Evolutionary conservation across 306 rosid genomes (phyloP).

Genomic region (Glycine tomentella): DNA sequence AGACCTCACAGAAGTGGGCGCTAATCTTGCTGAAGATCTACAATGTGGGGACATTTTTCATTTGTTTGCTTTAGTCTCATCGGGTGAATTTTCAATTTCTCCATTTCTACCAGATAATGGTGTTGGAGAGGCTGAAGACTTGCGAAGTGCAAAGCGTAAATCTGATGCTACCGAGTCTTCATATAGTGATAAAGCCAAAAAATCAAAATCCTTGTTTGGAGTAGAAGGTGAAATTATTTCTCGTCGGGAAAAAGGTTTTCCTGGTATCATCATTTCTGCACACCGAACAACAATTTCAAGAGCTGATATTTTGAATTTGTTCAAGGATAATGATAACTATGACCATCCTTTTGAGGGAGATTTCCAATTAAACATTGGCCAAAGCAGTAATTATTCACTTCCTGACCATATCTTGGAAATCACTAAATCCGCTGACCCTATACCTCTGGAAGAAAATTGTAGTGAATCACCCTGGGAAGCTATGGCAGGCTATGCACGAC

Average conservation of each 20-base stretch:
- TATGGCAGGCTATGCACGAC: slow-evolving; percentile 73
- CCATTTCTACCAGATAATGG: slow-evolving; percentile 83
- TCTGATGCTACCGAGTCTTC: slow-evolving; percentile 59
- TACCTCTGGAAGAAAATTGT: slow-evolving; percentile 48
- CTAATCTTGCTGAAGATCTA: slow-evolving; percentile 70
- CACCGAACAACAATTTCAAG: slow-evolving; percentile 56
- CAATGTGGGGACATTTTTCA: slow-evolving; percentile 86
- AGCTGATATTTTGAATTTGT: slow-evolving; percentile 65
- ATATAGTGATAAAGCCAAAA: slow-evolving; percentile 65
- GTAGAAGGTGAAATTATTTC: slow-evolving; percentile 89
- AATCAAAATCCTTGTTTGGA: slow-evolving; percentile 60
- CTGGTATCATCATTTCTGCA: slow-evolving; percentile 71
- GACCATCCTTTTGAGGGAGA: slow-evolving; percentile 49
- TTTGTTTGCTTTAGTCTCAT: slow-evolving; percentile 83
- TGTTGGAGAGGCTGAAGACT: slow-evolving; percentile 90
- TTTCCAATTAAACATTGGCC: slow-evolving; percentile 40
- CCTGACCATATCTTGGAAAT: slow-evolving; percentile 57
- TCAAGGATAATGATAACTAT: slow-evolving; percentile 52
- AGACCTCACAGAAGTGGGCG: slow-evolving; percentile 67
- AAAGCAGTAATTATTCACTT: slow-evolving; percentile 35
- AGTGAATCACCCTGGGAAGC: slow-evolving; percentile 78
- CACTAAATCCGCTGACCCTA: slow-evolving; percentile 50
- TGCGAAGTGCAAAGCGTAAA: slow-evolving; percentile 80
- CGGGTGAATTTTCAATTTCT: slow-evolving; percentile 75
- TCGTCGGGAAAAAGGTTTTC: slow-evolving; percentile 98